Evolutionary conservation across 2,329 filamentous ascomycete genomes (phyloP), one percentile per base, ranked within the genome.

Genomic region (Arthrobotrys sphaeroides): DNA sequence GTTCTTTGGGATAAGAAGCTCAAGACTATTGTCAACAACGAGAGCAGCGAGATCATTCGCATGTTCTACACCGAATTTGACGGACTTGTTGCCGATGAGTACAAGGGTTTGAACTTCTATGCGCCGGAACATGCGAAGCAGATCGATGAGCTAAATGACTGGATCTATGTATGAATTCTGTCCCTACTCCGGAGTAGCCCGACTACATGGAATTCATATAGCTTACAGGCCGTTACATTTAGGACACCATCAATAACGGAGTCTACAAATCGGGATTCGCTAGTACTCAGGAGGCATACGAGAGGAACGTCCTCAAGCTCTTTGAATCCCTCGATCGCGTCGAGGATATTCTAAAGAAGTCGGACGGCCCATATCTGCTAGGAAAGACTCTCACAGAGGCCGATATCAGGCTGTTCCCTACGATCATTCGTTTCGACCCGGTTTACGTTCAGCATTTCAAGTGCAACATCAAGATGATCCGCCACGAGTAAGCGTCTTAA

Each of bases 371-470:
- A 0, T 97, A 88, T 81, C 91, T 91, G 81, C 93, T 94, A 75
- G 94, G 94, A 13, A 83, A 89, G 40, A 81, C 84, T 22, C 83
- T 97, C 77, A 97, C 93, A 1, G 94, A 97, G 84, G 90, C 89
- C 0, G 93, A 96, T 81, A 87, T 97, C 64, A 83, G 93, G 45
- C 85, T 96, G 80, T 91, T 86, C 80, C 90, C 90, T 12, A 93
- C 90, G 3, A 87, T 93, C 53, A 84, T 91, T 77, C 88, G 90
- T 1, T 92, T 92, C 79, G 91, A 93, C 77, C 84, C 87, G 28
- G 90, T 92, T 79, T 96, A 96, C 81, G 91, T 96, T 62, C 92
- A 95, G 84, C 91, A 94, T 83, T 94, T 94, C 85, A 91, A 91
- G 83, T 90, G 88, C 78, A 90, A 90, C 75, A 79, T 90, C 16